Conservation (phyloP, 257 asterid species). For the Lycium ferocissimum region DNA sequence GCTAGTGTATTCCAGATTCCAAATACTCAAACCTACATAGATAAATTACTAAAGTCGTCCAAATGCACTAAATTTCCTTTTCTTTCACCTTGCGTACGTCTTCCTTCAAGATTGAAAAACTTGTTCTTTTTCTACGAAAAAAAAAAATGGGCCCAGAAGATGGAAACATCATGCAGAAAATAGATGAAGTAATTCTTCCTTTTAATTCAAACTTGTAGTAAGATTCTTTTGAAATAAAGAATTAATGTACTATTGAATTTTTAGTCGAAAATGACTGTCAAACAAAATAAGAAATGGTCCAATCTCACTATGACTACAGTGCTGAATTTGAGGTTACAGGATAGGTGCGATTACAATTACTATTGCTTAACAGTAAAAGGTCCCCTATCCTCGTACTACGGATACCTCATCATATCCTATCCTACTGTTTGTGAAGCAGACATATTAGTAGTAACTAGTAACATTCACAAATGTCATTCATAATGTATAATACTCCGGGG, state of each 20-base stretch:
- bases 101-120: conserved; percentile 22
- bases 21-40: neutral
- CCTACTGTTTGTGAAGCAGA: neutral
- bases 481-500: neutral
- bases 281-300: conserved; percentile 32
- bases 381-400: neutral
- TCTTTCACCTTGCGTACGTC: neutral
- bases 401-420: conserved; percentile 3
- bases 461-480: neutral
- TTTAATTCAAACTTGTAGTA: neutral
- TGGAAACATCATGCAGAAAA: neutral
- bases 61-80: neutral
- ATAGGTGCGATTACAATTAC: neutral
- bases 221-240: conserved; percentile 7
- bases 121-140: neutral
- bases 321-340: conserved; percentile 26
- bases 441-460: neutral
- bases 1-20: neutral
- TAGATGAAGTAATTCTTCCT: neutral
- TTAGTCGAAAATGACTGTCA: conserved; percentile 37
- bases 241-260: conserved; percentile 13
- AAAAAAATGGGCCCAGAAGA: neutral
- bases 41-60: neutral
- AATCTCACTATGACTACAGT: conserved; percentile 20
- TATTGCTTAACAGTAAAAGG: neutral